Evolutionary conservation across 208 protist species (phyloP).

Genomic region (Histomonas meleagridis): DNA sequence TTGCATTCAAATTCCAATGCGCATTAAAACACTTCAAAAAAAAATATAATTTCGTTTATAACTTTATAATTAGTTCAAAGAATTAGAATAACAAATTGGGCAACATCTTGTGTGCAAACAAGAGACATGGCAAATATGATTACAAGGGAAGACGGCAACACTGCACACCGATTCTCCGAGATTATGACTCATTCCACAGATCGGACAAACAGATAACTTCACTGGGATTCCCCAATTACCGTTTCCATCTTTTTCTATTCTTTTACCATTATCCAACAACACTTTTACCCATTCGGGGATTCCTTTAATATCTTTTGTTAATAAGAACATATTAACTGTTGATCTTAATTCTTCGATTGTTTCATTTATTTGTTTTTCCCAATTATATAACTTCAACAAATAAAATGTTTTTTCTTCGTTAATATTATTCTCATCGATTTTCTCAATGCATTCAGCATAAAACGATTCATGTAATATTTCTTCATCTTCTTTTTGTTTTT

Average conservation of each 20-base stretch:
- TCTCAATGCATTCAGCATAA: neutral
- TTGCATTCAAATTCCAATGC: no score
- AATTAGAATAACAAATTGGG: neutral
- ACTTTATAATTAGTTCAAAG: slow-evolving; percentile 9
- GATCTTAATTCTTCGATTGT: neutral
- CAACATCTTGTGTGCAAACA: slow-evolving; percentile 11
- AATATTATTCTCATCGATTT: neutral
- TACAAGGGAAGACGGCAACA: neutral
- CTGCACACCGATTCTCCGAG: neutral
- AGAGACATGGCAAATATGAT: neutral
- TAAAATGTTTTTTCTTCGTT: neutral
- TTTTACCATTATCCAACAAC: neutral
- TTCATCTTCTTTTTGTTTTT: neutral
- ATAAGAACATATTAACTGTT: neutral
- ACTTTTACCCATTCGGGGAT: neutral
- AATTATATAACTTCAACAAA: neutral
- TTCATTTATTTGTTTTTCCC: neutral
- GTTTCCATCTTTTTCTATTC: neutral
- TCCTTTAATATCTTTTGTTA: neutral
- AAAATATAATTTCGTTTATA: no score
- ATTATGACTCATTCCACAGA: neutral
- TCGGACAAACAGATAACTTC: neutral
- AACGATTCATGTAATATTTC: neutral
- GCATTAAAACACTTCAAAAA: no score
- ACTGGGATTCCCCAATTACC: neutral